Conservation (phyloP, 345 rosid genomes). For the Turnera subulata region DNA sequence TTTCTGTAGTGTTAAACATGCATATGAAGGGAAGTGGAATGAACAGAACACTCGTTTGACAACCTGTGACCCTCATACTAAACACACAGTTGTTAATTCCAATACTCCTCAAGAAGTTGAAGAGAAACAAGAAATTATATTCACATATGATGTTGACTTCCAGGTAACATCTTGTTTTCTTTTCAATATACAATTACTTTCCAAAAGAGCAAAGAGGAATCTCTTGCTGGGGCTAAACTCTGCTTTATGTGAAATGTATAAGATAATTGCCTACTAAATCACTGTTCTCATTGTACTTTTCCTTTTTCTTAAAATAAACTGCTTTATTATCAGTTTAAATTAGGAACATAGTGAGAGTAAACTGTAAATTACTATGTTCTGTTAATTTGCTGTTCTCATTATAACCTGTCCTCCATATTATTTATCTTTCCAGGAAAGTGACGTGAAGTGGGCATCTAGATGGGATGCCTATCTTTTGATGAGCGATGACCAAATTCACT, state of each 20-base stretch:
- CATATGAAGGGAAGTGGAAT: slow-evolving; percentile 74
- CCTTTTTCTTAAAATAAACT: no score
- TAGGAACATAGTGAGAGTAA: no score
- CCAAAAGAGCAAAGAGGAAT: no score
- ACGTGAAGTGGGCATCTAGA: slow-evolving; percentile 86
- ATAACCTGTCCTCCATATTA: neutral
- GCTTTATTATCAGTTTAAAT: no score
- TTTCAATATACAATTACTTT: no score
- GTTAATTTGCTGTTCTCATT: no score
- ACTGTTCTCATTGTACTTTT: no score
- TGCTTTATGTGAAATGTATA: neutral
- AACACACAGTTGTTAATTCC: slow-evolving; percentile 68
- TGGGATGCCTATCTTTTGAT: slow-evolving; percentile 87
- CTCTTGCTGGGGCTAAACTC: neutral
- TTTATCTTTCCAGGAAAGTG: slow-evolving; percentile 49
- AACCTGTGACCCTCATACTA: slow-evolving; percentile 81
- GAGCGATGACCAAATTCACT: slow-evolving; percentile 77
- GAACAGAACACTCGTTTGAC: slow-evolving; percentile 59
- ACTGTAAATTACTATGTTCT: no score
- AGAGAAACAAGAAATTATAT: slow-evolving; percentile 66
- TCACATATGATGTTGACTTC: slow-evolving; percentile 90
- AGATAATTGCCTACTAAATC: no score
- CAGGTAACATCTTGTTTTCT: slow-evolving; percentile 39
- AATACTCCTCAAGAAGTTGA: slow-evolving; percentile 89
- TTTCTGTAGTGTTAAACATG: slow-evolving; percentile 66